Evolutionary conservation across 768 basidiomycete genomes (phyloP).

Genomic region (Tylopilus subfusipes): DNA sequence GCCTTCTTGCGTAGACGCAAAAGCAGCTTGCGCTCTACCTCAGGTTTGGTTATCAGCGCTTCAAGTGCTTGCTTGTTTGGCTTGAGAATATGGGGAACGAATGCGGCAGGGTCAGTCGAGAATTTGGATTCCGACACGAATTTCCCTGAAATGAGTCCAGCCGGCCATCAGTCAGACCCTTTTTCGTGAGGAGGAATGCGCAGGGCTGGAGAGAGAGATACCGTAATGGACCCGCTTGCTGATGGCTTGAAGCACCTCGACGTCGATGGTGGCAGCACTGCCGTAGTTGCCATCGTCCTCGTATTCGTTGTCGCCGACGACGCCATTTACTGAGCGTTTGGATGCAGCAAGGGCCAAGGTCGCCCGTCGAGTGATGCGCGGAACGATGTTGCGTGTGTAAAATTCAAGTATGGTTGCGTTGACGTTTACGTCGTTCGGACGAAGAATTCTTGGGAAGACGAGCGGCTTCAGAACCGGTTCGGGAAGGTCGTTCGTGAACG

Average conservation of each 20-base stretch:
- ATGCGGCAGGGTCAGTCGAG: conserved; percentile 74
- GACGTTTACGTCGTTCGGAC: conserved; percentile 78
- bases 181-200: neutral
- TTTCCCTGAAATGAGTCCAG: conserved; percentile 60
- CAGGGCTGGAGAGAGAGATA: conserved; percentile 39
- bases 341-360: conserved; percentile 61
- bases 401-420: conserved; percentile 85
- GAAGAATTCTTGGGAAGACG: conserved; percentile 70
- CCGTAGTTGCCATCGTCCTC: conserved; percentile 99
- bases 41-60: conserved; percentile 93
- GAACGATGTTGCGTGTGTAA: conserved; percentile 85
- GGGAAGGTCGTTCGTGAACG: conserved; percentile 84
- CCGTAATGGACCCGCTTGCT: conserved; percentile 98
- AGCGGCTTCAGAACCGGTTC: conserved; percentile 73
- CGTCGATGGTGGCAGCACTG: conserved; percentile 88
- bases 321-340: conserved; percentile 66
- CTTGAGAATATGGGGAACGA: conserved; percentile 86
- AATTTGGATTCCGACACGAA: conserved; percentile 99
- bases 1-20: conserved; percentile 84
- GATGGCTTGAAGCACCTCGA: conserved; percentile 97
- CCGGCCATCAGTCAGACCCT: too few relatives aligned
- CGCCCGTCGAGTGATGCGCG: conserved; percentile 76
- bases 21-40: conserved; percentile 85
- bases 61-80: conserved; percentile 78
- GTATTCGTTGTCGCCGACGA: conserved; percentile 62